These are phyloP conservation scores for Chrysosphaeria jannelii DNA, from an alignment of 2,329 filamentous ascomycete species.

Conservation along the genomic window DNA sequence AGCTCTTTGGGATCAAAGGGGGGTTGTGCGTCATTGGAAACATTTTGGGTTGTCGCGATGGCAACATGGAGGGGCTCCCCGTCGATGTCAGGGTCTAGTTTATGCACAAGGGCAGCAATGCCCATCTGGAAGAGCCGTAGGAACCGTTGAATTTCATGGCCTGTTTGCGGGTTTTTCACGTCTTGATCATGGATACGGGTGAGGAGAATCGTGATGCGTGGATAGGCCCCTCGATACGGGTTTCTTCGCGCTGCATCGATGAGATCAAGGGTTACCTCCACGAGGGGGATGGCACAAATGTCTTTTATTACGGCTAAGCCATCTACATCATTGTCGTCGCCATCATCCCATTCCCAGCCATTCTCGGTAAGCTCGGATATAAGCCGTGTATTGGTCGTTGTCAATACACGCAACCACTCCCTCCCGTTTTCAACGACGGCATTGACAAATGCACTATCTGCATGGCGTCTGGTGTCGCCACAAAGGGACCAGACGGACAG, in stretches of 20 bases:
- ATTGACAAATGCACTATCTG: conserved; percentile 6
- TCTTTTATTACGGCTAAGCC: conserved; percentile 1
- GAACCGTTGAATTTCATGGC: conserved; percentile 7
- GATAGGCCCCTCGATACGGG: conserved; percentile 6
- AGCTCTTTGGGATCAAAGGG: conserved; percentile 5
- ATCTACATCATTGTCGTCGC: conserved; percentile 1
- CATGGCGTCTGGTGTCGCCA: neutral
- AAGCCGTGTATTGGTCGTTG: conserved; percentile 7
- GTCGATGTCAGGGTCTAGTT: conserved; percentile 3
- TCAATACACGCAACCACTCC: conserved; percentile 9
- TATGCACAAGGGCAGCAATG: neutral
- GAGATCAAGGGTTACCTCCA: conserved; percentile 6
- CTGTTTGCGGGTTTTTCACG: no score
- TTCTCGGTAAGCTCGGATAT: conserved; percentile 8
- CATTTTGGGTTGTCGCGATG: neutral
- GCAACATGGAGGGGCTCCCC: conserved; percentile 5
- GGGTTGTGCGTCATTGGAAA: conserved; percentile 4
- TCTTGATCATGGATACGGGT: conserved; percentile 7
- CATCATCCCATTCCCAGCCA: conserved; percentile 7
- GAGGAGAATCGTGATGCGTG: conserved; percentile 7
- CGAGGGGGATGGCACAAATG: conserved; percentile 6
- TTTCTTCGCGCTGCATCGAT: conserved; percentile 7
- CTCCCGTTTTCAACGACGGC: conserved; percentile 9
- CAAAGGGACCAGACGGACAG: neutral
- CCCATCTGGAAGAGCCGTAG: conserved; percentile 5